These are phyloP conservation scores for Carnegiea gigantea DNA, from an alignment of 179 eudicot genomes.

Conservation along the genomic window DNA sequence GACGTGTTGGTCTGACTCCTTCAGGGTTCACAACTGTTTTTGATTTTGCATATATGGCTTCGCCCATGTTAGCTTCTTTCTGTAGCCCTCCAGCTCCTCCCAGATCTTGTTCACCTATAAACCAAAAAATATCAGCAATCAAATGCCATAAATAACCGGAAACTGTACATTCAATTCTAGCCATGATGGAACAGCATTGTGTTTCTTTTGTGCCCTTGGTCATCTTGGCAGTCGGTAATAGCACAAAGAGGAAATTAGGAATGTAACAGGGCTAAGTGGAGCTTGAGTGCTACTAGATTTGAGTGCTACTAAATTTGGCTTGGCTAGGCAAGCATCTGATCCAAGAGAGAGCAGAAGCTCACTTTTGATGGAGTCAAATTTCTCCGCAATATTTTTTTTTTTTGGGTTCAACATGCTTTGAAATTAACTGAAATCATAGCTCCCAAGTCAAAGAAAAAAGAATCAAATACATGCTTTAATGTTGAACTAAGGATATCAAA, in stretches of 20 bases:
- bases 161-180: neutral
- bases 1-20: conserved; percentile 60
- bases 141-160: neutral
- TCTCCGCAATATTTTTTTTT: neutral
- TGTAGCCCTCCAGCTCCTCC: conserved; percentile 70
- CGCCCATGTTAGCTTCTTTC: conserved; percentile 76
- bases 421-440: neutral
- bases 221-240: too few species aligned
- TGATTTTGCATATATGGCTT: conserved; percentile 61
- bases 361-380: neutral
- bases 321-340: neutral
- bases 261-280: neutral
- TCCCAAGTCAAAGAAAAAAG: neutral
- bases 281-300: neutral
- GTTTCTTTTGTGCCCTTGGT: too few species aligned
- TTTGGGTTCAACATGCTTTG: neutral
- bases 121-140: conserved; percentile 1
- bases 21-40: conserved; percentile 56
- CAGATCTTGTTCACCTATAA: conserved; percentile 73
- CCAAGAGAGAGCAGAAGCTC: neutral
- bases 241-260: too few species aligned
- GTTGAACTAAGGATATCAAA: neutral
- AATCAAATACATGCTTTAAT: neutral
- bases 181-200: neutral
- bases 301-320: too few species aligned